Percentiles rank a stretch among this genome's conserved stretches.
Conservation (phyloP, 2,329 filamentous ascomycete genomes). For the Alternaria hordeiaustralica region DNA sequence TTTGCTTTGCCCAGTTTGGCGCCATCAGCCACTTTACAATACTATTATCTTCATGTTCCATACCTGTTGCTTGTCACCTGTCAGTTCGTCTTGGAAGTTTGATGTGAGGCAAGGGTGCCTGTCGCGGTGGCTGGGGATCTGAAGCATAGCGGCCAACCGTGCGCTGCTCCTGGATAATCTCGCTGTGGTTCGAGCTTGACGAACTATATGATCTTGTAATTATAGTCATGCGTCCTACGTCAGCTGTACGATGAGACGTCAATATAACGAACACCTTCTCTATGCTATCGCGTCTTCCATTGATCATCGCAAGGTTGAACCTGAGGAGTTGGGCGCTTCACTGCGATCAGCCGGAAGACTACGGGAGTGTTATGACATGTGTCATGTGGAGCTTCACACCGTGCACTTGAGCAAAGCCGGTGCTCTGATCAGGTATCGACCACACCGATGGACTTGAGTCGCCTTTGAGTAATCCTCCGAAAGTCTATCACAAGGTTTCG, state of each 20-base stretch:
- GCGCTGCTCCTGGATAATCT: slow-evolving; percentile 21
- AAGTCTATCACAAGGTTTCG: neutral
- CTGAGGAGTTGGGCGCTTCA: neutral
- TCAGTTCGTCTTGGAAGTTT: slow-evolving; percentile 5
- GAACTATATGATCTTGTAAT: slow-evolving; percentile 30
- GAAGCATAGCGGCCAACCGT: slow-evolving; percentile 11
- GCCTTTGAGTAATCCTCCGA: slow-evolving; percentile 2
- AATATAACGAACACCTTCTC: slow-evolving; percentile 28
- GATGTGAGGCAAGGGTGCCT: slow-evolving; percentile 3
- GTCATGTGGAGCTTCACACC: neutral
- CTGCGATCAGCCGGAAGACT: neutral
- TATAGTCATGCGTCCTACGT: slow-evolving; percentile 20
- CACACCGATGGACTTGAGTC: neutral
- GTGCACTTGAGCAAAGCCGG: neutral
- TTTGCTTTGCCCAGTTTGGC: slow-evolving; percentile 12
- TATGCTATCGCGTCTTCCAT: neutral
- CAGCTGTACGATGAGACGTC: slow-evolving; percentile 16
- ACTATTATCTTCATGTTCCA: slow-evolving; percentile 1
- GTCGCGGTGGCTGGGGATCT: slow-evolving; percentile 7
- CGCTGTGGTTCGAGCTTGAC: slow-evolving; percentile 12
- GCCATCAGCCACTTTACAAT: slow-evolving; percentile 3
- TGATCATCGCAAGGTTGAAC: neutral
- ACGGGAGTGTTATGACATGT: neutral
- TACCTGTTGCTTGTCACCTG: slow-evolving; percentile 2
- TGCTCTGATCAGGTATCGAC: slow-evolving; percentile 1